These are phyloP conservation scores for Clavispora santaluciae DNA, from an alignment of 805 yeast genomes.

Conservation along the genomic window DNA sequence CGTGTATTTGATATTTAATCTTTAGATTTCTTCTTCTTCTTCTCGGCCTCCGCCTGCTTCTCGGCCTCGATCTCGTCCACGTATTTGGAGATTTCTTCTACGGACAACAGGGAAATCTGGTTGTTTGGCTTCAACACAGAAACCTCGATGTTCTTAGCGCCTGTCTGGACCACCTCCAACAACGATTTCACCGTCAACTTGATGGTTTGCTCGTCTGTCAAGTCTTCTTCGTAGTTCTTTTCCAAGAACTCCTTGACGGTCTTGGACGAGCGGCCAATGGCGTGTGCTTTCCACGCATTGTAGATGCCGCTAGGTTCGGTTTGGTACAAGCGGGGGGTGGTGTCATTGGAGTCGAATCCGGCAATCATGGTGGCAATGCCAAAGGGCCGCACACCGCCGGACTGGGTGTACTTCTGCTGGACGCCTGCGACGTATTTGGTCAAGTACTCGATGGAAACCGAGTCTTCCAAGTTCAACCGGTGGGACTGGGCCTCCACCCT, in stretches of 20 bases:
- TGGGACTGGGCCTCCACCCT: slow-evolving; percentile 96
- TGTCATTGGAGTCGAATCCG: slow-evolving; percentile 87
- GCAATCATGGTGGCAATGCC: slow-evolving; percentile 94
- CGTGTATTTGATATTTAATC: slow-evolving; percentile 1
- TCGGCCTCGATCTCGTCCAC: slow-evolving; percentile 85
- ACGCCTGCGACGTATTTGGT: slow-evolving; percentile 97
- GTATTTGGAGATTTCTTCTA: slow-evolving; percentile 67
- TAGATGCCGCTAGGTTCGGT: slow-evolving; percentile 98
- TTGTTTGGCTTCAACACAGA: slow-evolving; percentile 75
- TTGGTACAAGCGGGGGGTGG: slow-evolving; percentile 76
- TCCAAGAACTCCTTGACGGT: slow-evolving; percentile 95
- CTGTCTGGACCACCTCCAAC: slow-evolving; percentile 96
- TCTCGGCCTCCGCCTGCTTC: slow-evolving; percentile 77
- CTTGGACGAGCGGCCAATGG: slow-evolving; percentile 92
- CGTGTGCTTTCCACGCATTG: slow-evolving; percentile 97
- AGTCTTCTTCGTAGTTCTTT: slow-evolving; percentile 67
- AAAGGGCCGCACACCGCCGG: slow-evolving; percentile 98
- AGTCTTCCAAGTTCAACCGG: slow-evolving; percentile 88
- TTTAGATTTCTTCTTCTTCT: slow-evolving; percentile 46
- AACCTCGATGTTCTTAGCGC: slow-evolving; percentile 93
- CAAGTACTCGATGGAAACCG: slow-evolving; percentile 85
- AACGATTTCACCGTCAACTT: slow-evolving; percentile 80
- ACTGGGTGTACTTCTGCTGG: slow-evolving; percentile 93
- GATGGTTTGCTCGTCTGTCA: slow-evolving; percentile 65
- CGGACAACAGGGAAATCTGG: slow-evolving; percentile 52